These are phyloP conservation scores for Podochytrium sp. DNA, from an alignment of 192 early-diverging fungal genomes.

Conservation along the genomic window DNA sequence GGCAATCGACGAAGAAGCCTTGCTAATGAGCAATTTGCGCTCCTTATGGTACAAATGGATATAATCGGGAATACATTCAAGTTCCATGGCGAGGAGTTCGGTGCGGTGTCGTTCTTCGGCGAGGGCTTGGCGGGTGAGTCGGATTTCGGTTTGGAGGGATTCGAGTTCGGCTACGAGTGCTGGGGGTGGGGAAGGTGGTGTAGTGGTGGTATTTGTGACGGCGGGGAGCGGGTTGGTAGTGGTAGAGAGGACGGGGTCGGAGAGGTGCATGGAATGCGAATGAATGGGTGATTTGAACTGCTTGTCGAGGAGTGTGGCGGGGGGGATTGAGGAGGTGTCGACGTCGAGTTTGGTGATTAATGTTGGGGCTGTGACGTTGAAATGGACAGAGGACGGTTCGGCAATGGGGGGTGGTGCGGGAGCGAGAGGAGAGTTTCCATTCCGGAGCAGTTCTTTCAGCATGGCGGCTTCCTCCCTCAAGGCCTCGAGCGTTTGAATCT, in stretches of 20 bases:
- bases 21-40: slow-evolving; percentile 3
- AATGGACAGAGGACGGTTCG: no score
- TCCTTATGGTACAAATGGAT: slow-evolving; percentile 27
- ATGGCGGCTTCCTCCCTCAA: slow-evolving; percentile 2
- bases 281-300: not conserved
- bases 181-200: not conserved
- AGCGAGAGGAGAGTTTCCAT: not conserved
- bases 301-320: not conserved
- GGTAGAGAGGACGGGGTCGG: not conserved
- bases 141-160: not conserved
- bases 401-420: not conserved
- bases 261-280: not conserved
- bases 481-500: not conserved
- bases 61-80: slow-evolving; percentile 25
- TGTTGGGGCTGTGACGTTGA: no score
- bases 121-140: not conserved
- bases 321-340: no score
- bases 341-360: no score
- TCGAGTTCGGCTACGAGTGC: slow-evolving; percentile 4
- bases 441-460: slow-evolving; percentile 9
- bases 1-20: not conserved
- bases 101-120: slow-evolving; percentile 23
- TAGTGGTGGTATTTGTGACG: not conserved
- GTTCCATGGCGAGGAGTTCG: slow-evolving; percentile 21
- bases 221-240: not conserved